Evolutionary conservation across 371 early-diverging fungal species (phyloP), one percentile per base, ranked within the genome.

Genomic region (Mucor ambiguus): DNA sequence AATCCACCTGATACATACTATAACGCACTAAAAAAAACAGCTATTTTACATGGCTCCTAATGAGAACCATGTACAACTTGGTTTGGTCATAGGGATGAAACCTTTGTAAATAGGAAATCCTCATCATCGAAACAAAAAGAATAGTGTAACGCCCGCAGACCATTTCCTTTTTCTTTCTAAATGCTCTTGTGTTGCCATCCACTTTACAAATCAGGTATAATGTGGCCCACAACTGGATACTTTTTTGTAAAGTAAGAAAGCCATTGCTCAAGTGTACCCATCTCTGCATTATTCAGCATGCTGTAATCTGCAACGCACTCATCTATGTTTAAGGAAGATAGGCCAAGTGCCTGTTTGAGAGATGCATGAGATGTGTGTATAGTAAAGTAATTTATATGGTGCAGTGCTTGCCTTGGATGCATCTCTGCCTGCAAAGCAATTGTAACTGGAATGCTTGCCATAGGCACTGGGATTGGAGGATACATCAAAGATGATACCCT

Each of bases 121-220:
- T 54, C 30, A 30, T 54, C 46, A 46, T 46, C 22, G n/a, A 46
- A 22, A 22, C 22, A 14, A 29, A 26, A 18, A 35, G 37, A 54
- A 18, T 10, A 29, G 55, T 30, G 55, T 54, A 54, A 54, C 55
- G 55, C 55, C 55, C 55, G 55, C 26, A 54, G 55, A 54, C 55
- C 55, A 54, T 54, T 54, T 29, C 55, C 28, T 54, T 4, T 54
- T 54, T 54, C 26, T n/a, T 5, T 49, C n/a, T n/a, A 43, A 33
- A 46, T 14, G 22, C 6, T 24, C 11, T 49, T 49, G 49, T 49
- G 49, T 49, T 49, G 24, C 49, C 28, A 20, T n/a, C 9, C 0
- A 49, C 12, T 33, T 41, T 41, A 41, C 41, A 41, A 2, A 41
- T 41, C 18, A 41, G 41, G 41, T 18, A 41, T 41, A 41, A 49